Conservation (phyloP, 1,284 basidiomycete genomes). For the Melanopsichium pennsylvanicum region DNA sequence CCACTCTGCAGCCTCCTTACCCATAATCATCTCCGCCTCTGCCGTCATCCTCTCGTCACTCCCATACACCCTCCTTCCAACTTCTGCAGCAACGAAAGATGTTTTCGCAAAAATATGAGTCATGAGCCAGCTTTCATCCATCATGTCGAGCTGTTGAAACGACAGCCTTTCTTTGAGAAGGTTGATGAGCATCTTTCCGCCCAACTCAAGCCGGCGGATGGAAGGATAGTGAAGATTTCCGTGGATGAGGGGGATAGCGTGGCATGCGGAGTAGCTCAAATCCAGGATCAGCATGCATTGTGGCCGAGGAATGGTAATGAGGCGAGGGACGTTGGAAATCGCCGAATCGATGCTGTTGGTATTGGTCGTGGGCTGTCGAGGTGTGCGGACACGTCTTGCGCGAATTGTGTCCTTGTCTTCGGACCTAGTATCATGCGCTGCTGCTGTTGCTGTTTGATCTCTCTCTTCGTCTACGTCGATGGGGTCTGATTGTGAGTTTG, state of each 20-base stretch:
- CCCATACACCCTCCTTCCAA: constrained; percentile 67
- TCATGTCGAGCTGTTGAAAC: constrained; percentile 96
- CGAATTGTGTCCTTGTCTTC: no score
- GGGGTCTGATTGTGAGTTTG: no score
- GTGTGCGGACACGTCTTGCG: no score
- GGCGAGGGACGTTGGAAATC: no score
- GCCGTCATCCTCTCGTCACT: background rate
- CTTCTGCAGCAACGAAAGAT: constrained; percentile 74
- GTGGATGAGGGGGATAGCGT: constrained; percentile 83
- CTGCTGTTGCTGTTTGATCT: background rate
- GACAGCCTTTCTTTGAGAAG: constrained; percentile 91
- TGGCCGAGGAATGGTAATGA: constrained; percentile 66
- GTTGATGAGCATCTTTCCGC: constrained; percentile 92
- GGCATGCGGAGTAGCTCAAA: constrained; percentile 89
- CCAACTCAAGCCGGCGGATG: constrained; percentile 84
- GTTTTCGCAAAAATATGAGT: constrained; percentile 87
- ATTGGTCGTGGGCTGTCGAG: background rate
- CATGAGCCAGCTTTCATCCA: constrained; percentile 91
- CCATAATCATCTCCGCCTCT: background rate
- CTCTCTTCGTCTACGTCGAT: no score
- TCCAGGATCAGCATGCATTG: constrained; percentile 86
- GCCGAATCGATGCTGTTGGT: background rate
- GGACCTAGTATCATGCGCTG: background rate
- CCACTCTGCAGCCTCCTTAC: constrained; percentile 23
- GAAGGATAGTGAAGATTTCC: constrained; percentile 79